Evolutionary conservation across 2,329 filamentous ascomycete species (phyloP).

Genomic region (Ceratocystis harringtonii): DNA sequence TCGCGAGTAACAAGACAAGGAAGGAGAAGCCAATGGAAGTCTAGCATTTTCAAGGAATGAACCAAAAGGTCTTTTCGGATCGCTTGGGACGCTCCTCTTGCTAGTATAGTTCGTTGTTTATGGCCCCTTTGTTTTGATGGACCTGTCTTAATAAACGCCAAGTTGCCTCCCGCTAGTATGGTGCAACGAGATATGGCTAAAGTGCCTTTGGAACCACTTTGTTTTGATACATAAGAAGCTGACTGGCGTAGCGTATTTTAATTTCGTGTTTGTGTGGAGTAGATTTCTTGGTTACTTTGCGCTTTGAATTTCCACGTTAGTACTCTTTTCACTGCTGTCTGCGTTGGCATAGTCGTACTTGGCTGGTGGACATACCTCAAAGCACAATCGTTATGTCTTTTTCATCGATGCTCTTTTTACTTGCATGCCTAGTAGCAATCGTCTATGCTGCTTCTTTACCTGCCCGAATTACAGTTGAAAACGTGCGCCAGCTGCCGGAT

Average conservation of each 20-base stretch:
- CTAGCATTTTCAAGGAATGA: background rate
- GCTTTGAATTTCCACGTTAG: background rate
- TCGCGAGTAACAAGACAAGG: background rate
- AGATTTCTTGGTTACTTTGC: background rate
- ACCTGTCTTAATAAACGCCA: background rate
- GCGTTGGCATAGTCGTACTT: background rate
- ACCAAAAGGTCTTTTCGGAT: background rate
- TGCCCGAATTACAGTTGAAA: constrained; percentile 14
- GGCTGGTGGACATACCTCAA: background rate
- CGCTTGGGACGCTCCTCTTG: background rate
- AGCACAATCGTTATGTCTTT: constrained; percentile 10
- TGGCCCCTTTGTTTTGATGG: background rate
- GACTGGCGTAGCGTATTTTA: background rate
- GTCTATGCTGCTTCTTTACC: constrained; percentile 9
- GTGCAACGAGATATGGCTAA: background rate
- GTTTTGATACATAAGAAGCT: background rate
- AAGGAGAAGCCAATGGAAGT: constrained; percentile 5
- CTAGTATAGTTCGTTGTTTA: background rate
- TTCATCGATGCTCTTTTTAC: constrained; percentile 12
- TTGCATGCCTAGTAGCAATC: constrained; percentile 7
- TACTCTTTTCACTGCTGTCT: background rate
- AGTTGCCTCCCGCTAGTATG: constrained; percentile 3
- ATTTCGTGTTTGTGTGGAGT: background rate
- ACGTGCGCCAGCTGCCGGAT: constrained; percentile 12
- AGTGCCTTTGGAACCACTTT: background rate